Percentiles rank a stretch among this genome's conserved stretches.
phyloP scores from a whole-genome alignment of 495 filamentous ascomycete genomes.

The Paragyromitra xinjiangensis region DNA sequence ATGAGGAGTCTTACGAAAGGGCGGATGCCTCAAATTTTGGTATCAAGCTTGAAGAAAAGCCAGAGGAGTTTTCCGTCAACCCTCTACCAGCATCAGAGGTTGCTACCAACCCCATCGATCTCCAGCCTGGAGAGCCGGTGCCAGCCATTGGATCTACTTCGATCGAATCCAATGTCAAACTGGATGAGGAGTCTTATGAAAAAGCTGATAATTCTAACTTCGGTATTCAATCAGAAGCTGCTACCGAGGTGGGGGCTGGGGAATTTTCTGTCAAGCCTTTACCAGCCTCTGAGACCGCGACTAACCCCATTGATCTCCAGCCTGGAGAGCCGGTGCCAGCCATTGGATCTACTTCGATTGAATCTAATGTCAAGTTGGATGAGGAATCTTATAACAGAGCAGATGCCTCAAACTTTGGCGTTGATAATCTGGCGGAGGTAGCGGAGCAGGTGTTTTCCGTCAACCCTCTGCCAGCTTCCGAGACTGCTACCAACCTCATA shows the following conservation, averaged over 20 bases:
- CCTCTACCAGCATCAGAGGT: conserved; percentile 80
- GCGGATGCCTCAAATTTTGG: conserved; percentile 62
- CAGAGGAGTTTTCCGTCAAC: conserved; percentile 67
- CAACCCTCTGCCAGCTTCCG: conserved; percentile 79
- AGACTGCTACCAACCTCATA: conserved; percentile 80
- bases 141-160: conserved; percentile 69
- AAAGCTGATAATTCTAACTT: conserved; percentile 65
- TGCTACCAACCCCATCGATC: conserved; percentile 78
- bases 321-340: conserved; percentile 81
- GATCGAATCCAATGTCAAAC: conserved; percentile 69
- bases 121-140: conserved; percentile 80
- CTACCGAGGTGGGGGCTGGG: conserved; percentile 46
- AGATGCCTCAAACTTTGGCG: conserved; percentile 59
- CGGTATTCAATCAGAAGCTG: conserved; percentile 4
- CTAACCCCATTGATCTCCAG: conserved; percentile 79
- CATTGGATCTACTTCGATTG: conserved; percentile 65
- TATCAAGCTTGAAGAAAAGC: conserved; percentile 5
- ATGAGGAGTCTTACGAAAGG: conserved; percentile 83
- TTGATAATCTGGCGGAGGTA: background rate
- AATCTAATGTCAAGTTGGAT: conserved; percentile 74
- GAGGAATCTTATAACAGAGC: conserved; percentile 82
- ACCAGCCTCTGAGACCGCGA: conserved; percentile 76
- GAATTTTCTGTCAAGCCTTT: conserved; percentile 74
- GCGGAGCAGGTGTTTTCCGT: conserved; percentile 64
- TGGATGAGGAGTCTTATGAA: conserved; percentile 85